Conservation (phyloP, 2,329 filamentous ascomycete genomes). For the Talaromyces funiculosus region DNA sequence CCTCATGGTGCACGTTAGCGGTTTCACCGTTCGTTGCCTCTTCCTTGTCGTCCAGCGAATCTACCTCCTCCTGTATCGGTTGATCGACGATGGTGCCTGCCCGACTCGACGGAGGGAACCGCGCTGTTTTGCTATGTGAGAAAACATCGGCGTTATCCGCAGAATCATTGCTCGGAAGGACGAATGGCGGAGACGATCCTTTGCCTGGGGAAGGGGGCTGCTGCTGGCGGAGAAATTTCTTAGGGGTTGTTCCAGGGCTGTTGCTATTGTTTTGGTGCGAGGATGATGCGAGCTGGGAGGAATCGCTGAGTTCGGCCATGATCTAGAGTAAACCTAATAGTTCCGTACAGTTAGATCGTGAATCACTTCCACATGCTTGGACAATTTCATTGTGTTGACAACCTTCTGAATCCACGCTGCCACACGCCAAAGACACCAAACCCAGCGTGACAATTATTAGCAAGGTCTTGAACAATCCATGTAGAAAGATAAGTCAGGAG, state of each 20-base stretch:
- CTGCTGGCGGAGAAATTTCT: slow-evolving; percentile 6
- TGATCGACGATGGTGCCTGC: slow-evolving; percentile 12
- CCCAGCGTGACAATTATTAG: neutral
- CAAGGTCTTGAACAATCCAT: neutral
- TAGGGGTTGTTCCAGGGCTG: slow-evolving; percentile 8
- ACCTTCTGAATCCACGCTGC: neutral
- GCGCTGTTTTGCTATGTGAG: neutral
- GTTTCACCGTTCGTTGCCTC: neutral
- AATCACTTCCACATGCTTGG: neutral
- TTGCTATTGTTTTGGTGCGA: neutral
- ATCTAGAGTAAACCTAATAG: neutral
- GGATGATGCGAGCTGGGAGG: neutral
- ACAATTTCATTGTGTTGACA: neutral
- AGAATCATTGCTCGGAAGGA: neutral
- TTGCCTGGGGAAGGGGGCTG: neutral
- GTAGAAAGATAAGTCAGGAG: neutral
- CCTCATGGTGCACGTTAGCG: neutral
- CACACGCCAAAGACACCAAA: neutral
- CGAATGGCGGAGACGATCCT: neutral
- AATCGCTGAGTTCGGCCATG: slow-evolving; percentile 2
- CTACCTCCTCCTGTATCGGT: slow-evolving; percentile 13
- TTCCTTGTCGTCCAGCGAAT: neutral
- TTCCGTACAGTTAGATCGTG: neutral
- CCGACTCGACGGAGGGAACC: slow-evolving; percentile 4
- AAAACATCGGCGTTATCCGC: neutral